Evolutionary conservation across 2,329 filamentous ascomycete genomes (phyloP), one percentile per base, ranked within the genome.

Genomic region (Juglanconis juglandina): DNA sequence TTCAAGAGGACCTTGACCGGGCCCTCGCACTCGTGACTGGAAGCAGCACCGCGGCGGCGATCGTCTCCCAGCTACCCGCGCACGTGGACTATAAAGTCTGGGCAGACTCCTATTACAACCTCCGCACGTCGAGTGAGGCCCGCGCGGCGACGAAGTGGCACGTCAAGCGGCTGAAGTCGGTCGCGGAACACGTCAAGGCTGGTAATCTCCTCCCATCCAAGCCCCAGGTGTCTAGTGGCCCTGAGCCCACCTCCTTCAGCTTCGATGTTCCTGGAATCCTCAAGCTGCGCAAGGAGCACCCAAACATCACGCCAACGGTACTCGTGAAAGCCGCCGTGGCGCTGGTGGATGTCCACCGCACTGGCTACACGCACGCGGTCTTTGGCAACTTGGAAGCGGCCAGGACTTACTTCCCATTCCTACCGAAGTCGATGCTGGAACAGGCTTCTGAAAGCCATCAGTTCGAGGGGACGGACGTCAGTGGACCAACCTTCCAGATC

Each of bases 51-150:
- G 48, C 53, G 1, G 52, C 56, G 46, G 49, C 48, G 1, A 51
- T 60, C 1, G 10, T 62, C 7, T 24, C 56, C 6, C 59, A 46
- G 30, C 56, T 66, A 10, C 58, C 52, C 2, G 49, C 56, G 6
- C 63, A 66, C 50, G 47, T 62, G n/a, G 65, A 66, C 11, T 66
- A 61, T 30, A 61, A 64, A 49, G 46, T 61, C 7, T 66, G 65
- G 65, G 63, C 65, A 4, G 63, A 66, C 54, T 59, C 63, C 1
- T 65, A 63, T 59, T 61, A 59, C 53, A 64, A 59, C 49, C 58
- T 55, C 42, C 54, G 56, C 9, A 58, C 48, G 6, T 59, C 57
- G 3, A 49, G 47, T 13, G 56, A 60, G 35, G 63, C 65, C n/a
- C 59, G 58, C 14, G 56, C 55, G 1, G 59, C 65, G 5, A 49